Evolutionary conservation across 805 yeast species (phyloP), one percentile per base, ranked within the genome.

Genomic region (Pichia ethanolica): DNA sequence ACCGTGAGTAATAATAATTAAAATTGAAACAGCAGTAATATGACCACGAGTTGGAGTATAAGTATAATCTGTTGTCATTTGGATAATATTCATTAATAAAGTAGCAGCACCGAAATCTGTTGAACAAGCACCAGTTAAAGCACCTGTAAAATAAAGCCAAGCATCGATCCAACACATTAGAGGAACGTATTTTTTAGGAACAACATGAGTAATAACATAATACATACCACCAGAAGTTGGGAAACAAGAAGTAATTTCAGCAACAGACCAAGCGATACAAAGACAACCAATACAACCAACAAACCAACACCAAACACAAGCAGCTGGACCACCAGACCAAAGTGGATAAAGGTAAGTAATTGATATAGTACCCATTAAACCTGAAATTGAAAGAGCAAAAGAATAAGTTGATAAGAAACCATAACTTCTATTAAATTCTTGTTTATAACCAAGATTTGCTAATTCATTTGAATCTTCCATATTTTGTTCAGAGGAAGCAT

Each of bases 351-450:
- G 48, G 42, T 73, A 67, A 9, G 82, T 78, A 35, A 82, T 77
- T 10, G 83, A 71, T 35, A 80, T 74, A 39, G 84, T 78, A 11
- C 86, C 86, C 64, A 80, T 73, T 43, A 81, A 68, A 14, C 86
- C 86, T 62, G 83, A 81, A 54, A 81, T 79, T 34, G 83, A 77
- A 40, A 79, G 74, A 5, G 85, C 85, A 54, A 80, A 80, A 5
- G 84, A 82, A 56, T 78, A 81, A 10, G 83, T 82, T 42, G 82
- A 79, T 42, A 79, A 56, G 49, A 80, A 72, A n/a, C 77, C 71
- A 64, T 79, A 82, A 44, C 71, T 73, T 61, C 88, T 74, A 52
- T 64, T 68, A 52, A 82, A 70, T 54, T 81, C 86, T 60, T 79
- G 83, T 59, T 77, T 77, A 59, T 81, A 82, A 25, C 87, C 88